These are phyloP conservation scores for Paramyrothecium roridum DNA, from an alignment of 2,329 filamentous ascomycete genomes.

Conservation along the genomic window DNA sequence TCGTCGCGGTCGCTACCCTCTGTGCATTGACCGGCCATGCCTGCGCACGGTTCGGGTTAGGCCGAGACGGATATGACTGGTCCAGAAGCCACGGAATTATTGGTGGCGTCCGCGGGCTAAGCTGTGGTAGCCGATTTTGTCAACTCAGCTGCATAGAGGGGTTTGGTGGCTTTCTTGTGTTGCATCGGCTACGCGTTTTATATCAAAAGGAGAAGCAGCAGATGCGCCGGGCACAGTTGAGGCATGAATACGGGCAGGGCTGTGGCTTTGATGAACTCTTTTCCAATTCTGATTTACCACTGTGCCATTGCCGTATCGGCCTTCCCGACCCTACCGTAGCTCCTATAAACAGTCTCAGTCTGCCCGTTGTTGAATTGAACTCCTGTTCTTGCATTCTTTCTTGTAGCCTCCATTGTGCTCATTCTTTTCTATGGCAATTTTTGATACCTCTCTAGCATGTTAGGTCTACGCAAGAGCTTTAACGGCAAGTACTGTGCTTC, in stretches of 20 bases:
- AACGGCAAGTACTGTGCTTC: constrained; percentile 6
- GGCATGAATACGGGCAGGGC: background rate
- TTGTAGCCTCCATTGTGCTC: background rate
- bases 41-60: too few relatives aligned
- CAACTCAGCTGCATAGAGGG: background rate
- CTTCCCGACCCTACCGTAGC: background rate
- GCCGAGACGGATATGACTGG: too few relatives aligned
- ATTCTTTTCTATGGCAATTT: background rate
- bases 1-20: too few relatives aligned
- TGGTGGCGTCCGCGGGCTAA: background rate
- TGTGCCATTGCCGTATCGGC: background rate
- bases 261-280: background rate
- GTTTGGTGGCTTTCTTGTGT: background rate
- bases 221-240: background rate
- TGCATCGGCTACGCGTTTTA: background rate
- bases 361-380: background rate
- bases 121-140: background rate
- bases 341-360: background rate
- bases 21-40: too few relatives aligned
- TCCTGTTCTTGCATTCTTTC: background rate
- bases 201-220: background rate
- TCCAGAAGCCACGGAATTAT: too few relatives aligned
- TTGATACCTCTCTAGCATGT: constrained; percentile 6
- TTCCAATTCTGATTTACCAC: background rate
- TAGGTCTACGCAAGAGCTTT: constrained; percentile 14